A percentile compares a stretch with the other conserved stretches of the same genome.
Conservation (phyloP, 2,329 filamentous ascomycete species). For the Pseudocercospora pini-densiflorae region DNA sequence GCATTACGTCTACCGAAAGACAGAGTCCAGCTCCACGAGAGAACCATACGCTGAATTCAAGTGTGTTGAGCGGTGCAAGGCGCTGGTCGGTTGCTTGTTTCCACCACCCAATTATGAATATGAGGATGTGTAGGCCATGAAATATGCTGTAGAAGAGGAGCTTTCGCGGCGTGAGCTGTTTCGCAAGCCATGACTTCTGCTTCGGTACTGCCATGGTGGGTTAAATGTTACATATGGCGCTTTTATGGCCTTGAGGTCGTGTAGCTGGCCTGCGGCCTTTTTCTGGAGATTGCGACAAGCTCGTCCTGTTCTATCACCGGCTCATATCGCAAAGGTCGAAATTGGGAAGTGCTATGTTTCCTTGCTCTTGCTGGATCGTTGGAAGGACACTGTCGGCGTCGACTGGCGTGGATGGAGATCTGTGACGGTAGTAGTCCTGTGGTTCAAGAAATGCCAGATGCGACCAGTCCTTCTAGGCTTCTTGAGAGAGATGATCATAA, state of each 20-base stretch:
- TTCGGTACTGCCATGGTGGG: constrained; percentile 27
- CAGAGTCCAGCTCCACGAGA: constrained; percentile 91
- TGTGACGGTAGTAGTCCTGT: neutral
- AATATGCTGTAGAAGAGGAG: constrained; percentile 43
- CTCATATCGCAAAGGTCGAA: constrained; percentile 12
- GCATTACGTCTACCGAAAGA: constrained; percentile 78
- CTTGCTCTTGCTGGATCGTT: neutral
- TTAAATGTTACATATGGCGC: neutral
- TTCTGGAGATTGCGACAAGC: neutral
- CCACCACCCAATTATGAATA: constrained; percentile 46
- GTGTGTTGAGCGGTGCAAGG: constrained; percentile 76
- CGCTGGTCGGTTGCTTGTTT: constrained; percentile 72
- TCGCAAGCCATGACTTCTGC: constrained; percentile 39
- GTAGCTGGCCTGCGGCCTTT: neutral
- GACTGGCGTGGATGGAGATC: neutral
- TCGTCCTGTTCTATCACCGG: constrained; percentile 4
- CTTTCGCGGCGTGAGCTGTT: constrained; percentile 42
- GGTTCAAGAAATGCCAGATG: neutral
- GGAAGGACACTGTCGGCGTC: too few species aligned
- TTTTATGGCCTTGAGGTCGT: neutral
- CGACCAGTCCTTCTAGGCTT: neutral
- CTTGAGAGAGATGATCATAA: constrained; percentile 5
- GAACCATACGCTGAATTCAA: constrained; percentile 91
- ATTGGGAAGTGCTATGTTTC: neutral
- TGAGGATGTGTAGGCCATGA: constrained; percentile 42